Evolutionary conservation across 2,329 filamentous ascomycete species (phyloP).

Genomic region (Phialophora verrucosa): DNA sequence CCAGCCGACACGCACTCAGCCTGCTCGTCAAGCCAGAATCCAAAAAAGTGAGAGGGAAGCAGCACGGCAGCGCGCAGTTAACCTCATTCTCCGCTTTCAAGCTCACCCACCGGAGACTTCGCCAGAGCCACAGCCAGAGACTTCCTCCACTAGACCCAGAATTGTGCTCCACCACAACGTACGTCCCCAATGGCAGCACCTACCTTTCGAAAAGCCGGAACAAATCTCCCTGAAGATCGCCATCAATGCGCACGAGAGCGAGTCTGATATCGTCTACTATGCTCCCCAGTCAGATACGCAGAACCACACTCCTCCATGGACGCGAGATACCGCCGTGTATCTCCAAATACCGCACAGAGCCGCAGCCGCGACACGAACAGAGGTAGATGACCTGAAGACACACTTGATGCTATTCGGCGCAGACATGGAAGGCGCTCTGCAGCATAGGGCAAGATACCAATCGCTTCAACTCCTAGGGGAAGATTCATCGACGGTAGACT

Average conservation of each 20-base stretch:
- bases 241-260: slow-evolving; percentile 5
- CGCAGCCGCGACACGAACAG: background rate
- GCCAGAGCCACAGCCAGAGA: background rate
- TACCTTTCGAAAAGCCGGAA: background rate
- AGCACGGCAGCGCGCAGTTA: background rate
- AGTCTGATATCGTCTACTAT: background rate
- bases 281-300: background rate
- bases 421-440: slow-evolving; percentile 1
- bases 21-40: background rate
- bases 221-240: background rate
- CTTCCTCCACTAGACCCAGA: background rate
- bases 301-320: background rate
- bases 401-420: background rate
- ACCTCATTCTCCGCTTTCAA: background rate
- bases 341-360: background rate
- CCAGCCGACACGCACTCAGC: background rate
- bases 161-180: background rate
- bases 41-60: background rate
- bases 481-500: background rate
- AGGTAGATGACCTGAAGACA: background rate
- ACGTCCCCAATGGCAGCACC: background rate
- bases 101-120: background rate
- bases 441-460: background rate
- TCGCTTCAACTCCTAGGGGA: background rate
- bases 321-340: background rate